Percentiles rank a stretch among this genome's conserved stretches.
These are phyloP conservation scores for Albifimbria verrucaria DNA, from an alignment of 2,329 filamentous ascomycete genomes.

Conservation along the genomic window DNA sequence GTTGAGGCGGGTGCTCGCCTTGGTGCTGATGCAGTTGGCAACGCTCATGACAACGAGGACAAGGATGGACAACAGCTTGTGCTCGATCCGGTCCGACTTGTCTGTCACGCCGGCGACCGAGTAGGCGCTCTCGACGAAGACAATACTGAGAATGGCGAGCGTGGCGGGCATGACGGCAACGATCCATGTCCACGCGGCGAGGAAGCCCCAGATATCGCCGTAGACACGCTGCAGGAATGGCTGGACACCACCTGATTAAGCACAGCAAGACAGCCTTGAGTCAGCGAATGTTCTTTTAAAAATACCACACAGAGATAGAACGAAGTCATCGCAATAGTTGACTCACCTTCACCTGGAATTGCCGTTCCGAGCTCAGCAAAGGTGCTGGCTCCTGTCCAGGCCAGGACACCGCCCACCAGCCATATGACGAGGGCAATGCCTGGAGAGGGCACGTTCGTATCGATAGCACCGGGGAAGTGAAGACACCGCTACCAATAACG, in stretches of 20 bases:
- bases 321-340: not conserved
- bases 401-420: slow-evolving; percentile 58
- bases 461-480: slow-evolving; percentile 63
- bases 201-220: slow-evolving; percentile 58
- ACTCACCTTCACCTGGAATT: slow-evolving; percentile 55
- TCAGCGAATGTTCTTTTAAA: slow-evolving; percentile 6
- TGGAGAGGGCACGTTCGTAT: slow-evolving; percentile 61
- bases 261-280: not conserved
- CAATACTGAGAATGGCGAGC: slow-evolving; percentile 60
- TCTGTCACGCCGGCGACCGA: slow-evolving; percentile 46
- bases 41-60: slow-evolving; percentile 44
- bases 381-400: slow-evolving; percentile 61
- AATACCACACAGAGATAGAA: not conserved
- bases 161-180: slow-evolving; percentile 63
- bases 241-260: slow-evolving; percentile 51
- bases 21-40: slow-evolving; percentile 55
- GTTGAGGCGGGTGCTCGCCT: slow-evolving; percentile 52
- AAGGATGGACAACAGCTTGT: slow-evolving; percentile 49
- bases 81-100: slow-evolving; percentile 36
- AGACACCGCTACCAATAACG: slow-evolving; percentile 63
- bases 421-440: slow-evolving; percentile 56
- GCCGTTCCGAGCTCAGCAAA: slow-evolving; percentile 62
- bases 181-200: slow-evolving; percentile 65
- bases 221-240: slow-evolving; percentile 60
- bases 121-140: slow-evolving; percentile 60